Evolutionary conservation across 306 rosid species (phyloP).

Genomic region (Medicago lupulina): DNA sequence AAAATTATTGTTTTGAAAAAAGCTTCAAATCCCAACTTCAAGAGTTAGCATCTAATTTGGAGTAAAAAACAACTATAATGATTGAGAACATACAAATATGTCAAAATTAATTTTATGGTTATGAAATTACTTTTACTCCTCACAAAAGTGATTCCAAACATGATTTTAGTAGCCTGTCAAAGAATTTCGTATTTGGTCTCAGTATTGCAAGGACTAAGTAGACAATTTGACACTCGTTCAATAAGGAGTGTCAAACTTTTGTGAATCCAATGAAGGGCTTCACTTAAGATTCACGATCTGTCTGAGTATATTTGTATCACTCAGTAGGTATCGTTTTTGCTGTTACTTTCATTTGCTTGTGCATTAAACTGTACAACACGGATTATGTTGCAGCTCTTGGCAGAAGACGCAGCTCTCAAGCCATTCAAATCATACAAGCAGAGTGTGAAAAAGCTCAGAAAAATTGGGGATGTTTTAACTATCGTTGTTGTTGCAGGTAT

Average conservation of each 20-base stretch:
- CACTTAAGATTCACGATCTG: not conserved
- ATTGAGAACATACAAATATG: not conserved
- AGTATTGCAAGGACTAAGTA: constrained; percentile 1
- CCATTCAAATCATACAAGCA: constrained; percentile 86
- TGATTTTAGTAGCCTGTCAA: not conserved
- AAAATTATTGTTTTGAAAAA: too few relatives aligned
- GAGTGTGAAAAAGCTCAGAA: constrained; percentile 60
- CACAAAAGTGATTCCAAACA: too few relatives aligned
- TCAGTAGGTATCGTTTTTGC: not conserved
- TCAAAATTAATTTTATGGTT: not conserved
- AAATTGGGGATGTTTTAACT: constrained; percentile 75
- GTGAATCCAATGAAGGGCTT: too few relatives aligned
- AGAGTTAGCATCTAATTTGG: too few relatives aligned
- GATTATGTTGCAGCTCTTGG: constrained; percentile 73
- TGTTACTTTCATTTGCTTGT: constrained; percentile 6
- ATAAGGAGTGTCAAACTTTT: too few relatives aligned
- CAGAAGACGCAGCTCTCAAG: constrained; percentile 67
- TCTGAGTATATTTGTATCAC: not conserved
- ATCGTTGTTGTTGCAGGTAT: constrained; percentile 72
- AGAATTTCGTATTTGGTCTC: not conserved
- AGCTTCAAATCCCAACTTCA: too few relatives aligned
- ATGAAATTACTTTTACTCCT: not conserved
- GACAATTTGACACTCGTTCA: not conserved
- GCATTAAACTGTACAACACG: constrained; percentile 3
- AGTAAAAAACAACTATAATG: not conserved